These are phyloP conservation scores for Echeveria elegans DNA, from an alignment of 164 flowering plant species.

Conservation along the genomic window DNA sequence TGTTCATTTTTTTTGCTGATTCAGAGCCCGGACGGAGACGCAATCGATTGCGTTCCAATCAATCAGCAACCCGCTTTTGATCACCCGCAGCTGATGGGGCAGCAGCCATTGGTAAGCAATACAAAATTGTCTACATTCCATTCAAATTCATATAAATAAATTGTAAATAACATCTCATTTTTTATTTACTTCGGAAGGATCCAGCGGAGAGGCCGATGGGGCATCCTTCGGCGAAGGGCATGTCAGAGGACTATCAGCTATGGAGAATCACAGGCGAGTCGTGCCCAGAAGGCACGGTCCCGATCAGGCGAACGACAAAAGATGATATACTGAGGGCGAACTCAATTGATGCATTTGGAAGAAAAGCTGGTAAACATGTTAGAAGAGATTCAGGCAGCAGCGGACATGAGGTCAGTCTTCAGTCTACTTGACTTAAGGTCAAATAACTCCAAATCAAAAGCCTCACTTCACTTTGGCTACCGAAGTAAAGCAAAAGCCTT, in stretches of 20 bases:
- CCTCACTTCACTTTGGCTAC: background rate
- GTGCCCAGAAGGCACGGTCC: constrained; percentile 86
- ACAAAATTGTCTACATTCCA: background rate
- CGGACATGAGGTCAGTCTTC: constrained; percentile 73
- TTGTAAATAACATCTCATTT: too few relatives aligned
- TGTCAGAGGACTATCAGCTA: constrained; percentile 41
- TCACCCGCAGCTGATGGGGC: constrained; percentile 39
- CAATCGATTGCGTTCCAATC: constrained; percentile 43
- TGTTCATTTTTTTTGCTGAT: constrained; percentile 6
- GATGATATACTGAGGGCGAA: constrained; percentile 65
- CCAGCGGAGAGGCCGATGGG: constrained; percentile 78
- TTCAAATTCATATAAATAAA: too few relatives aligned
- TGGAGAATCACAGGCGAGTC: constrained; percentile 66
- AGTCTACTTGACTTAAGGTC: background rate
- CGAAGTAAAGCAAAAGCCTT: constrained; percentile 2
- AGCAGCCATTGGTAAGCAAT: constrained; percentile 38
- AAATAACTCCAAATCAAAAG: background rate
- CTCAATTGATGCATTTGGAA: constrained; percentile 51
- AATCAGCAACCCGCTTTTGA: constrained; percentile 64
- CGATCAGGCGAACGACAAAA: constrained; percentile 83
- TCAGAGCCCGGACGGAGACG: constrained; percentile 62
- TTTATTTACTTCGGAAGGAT: constrained; percentile 39
- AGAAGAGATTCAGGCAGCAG: constrained; percentile 64
- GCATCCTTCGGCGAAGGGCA: constrained; percentile 20
- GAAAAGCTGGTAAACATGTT: constrained; percentile 39